phyloP scores from a whole-genome alignment of 768 basidiomycete genomes.

The Auriscalpium vulgare region DNA sequence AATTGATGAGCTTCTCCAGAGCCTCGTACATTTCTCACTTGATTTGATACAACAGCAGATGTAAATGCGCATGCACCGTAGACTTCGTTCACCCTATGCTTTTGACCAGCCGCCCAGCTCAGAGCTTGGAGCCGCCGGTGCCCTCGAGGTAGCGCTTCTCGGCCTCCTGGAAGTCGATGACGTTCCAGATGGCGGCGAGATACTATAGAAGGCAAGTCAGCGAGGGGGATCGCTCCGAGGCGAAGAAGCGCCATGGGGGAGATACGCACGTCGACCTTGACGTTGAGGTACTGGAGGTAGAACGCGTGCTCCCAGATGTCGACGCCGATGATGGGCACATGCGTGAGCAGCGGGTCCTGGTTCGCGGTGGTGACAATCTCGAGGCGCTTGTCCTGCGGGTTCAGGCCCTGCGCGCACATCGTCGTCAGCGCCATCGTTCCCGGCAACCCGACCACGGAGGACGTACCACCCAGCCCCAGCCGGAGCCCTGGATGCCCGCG shows the following conservation, averaged over 20 bases:
- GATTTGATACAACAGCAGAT: too few species aligned
- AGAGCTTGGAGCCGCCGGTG: slow-evolving; percentile 28
- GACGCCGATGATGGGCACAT: slow-evolving; percentile 81
- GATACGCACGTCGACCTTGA: slow-evolving; percentile 78
- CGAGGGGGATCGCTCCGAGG: background rate
- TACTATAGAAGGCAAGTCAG: slow-evolving; percentile 34
- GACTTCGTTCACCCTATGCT: too few species aligned
- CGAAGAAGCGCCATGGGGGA: background rate
- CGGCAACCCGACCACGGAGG: background rate
- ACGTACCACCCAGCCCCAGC: slow-evolving; percentile 95
- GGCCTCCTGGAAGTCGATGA: slow-evolving; percentile 69
- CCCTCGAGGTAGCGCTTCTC: slow-evolving; percentile 55
- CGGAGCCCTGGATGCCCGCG: slow-evolving; percentile 83
- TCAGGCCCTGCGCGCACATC: slow-evolving; percentile 46
- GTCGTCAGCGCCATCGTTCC: background rate
- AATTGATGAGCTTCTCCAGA: too few species aligned
- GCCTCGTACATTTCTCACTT: too few species aligned
- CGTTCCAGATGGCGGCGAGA: slow-evolving; percentile 68
- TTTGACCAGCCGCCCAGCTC: slow-evolving; percentile 4
- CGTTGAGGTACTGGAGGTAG: slow-evolving; percentile 95
- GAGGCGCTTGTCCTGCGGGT: slow-evolving; percentile 57
- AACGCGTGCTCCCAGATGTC: slow-evolving; percentile 97
- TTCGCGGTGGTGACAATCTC: slow-evolving; percentile 90
- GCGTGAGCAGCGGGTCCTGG: slow-evolving; percentile 83
- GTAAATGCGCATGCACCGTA: too few species aligned